Conservation (phyloP, 2,329 filamentous ascomycete genomes). For the Cladosporium sp. region DNA sequence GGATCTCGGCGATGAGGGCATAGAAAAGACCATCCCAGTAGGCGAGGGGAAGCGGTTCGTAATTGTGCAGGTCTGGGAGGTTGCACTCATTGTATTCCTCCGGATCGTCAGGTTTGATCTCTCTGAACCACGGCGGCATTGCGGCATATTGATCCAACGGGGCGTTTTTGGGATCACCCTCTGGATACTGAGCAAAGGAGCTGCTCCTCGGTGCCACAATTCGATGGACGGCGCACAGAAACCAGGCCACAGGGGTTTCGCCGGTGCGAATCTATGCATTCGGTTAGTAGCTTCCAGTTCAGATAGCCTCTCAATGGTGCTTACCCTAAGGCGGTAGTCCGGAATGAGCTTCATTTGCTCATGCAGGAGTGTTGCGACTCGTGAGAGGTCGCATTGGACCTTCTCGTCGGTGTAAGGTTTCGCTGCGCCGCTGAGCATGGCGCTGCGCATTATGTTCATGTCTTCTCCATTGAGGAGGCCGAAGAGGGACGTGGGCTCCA, state of each 20-base stretch:
- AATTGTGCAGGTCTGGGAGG: constrained; percentile 4
- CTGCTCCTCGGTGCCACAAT: constrained; percentile 3
- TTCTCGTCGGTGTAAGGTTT: neutral
- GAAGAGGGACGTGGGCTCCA: neutral
- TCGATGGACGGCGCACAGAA: constrained; percentile 8
- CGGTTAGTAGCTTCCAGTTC: neutral
- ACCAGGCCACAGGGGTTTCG: constrained; percentile 7
- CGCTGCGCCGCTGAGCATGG: neutral
- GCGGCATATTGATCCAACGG: neutral
- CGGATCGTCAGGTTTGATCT: neutral
- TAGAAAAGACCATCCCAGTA: constrained; percentile 28
- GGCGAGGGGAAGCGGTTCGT: constrained; percentile 15
- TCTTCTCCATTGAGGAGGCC: constrained; percentile 1
- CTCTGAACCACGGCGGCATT: constrained; percentile 11
- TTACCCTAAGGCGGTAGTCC: constrained; percentile 3
- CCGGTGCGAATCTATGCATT: constrained; percentile 12
- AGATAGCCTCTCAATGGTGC: neutral
- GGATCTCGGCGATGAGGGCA: constrained; percentile 26
- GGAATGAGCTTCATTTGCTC: constrained; percentile 9
- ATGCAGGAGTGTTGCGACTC: neutral
- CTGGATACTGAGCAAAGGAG: neutral
- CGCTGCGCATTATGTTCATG: neutral
- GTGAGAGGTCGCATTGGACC: neutral
- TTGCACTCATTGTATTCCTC: neutral
- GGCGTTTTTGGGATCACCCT: neutral